These are phyloP conservation scores for Myxozyma sirexii DNA, from an alignment of 805 yeast species.

Conservation along the genomic window DNA sequence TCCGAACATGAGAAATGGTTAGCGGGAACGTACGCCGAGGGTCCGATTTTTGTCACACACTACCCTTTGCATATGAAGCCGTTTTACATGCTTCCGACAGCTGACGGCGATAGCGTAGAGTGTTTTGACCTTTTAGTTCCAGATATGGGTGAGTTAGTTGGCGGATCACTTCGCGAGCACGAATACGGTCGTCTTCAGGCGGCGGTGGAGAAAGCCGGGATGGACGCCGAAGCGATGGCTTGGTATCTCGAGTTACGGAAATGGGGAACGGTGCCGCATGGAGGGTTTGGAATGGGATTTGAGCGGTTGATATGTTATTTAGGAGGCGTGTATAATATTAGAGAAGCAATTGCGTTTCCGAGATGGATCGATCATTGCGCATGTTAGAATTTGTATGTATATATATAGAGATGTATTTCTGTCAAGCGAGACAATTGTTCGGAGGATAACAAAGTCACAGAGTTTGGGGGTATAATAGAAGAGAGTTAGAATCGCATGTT, in stretches of 20 bases:
- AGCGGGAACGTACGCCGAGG: slow-evolving; percentile 63
- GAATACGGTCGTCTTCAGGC: slow-evolving; percentile 49
- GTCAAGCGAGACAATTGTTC: too few relatives aligned
- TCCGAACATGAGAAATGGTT: slow-evolving; percentile 93
- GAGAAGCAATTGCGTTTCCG: slow-evolving; percentile 87
- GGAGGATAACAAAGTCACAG: too few relatives aligned
- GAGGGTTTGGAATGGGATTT: slow-evolving; percentile 96
- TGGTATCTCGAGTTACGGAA: slow-evolving; percentile 81
- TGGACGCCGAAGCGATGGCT: slow-evolving; percentile 58
- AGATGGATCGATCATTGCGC: slow-evolving; percentile 59
- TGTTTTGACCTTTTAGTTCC: slow-evolving; percentile 91
- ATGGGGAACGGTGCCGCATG: slow-evolving; percentile 88
- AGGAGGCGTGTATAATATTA: slow-evolving; percentile 72
- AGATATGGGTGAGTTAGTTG: slow-evolving; percentile 88
- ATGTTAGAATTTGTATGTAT: background rate
- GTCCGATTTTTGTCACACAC: slow-evolving; percentile 87
- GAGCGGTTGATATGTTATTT: slow-evolving; percentile 80
- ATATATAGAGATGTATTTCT: too few relatives aligned
- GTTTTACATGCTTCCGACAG: slow-evolving; percentile 79
- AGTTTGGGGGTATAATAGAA: too few relatives aligned
- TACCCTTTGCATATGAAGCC: slow-evolving; percentile 83
- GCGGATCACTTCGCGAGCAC: slow-evolving; percentile 92
- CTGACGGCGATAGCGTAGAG: slow-evolving; percentile 62
- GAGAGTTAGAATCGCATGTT: background rate
- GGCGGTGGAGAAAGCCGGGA: slow-evolving; percentile 56